Percentiles rank a stretch among this genome's conserved stretches.
Evolutionary conservation across 2,329 filamentous ascomycete genomes (phyloP).

Genomic region (Epichloe coenophiala): DNA sequence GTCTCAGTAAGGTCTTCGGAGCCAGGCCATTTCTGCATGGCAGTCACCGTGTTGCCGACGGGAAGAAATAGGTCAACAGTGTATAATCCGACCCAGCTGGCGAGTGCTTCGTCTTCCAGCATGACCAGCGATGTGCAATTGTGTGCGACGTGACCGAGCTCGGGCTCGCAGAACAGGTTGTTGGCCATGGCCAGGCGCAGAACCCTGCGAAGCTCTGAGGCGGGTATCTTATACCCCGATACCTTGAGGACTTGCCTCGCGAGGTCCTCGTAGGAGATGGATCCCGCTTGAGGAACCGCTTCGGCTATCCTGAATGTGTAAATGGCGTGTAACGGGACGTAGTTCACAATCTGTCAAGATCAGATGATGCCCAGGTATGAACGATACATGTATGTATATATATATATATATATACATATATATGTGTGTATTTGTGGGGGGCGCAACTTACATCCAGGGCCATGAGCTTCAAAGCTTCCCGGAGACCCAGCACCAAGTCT

Average conservation of each 20-base stretch:
- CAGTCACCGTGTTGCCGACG: constrained; percentile 17
- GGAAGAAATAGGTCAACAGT: constrained; percentile 18
- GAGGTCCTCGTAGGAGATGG: constrained; percentile 16
- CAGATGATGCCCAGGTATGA: background rate
- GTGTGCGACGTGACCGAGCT: constrained; percentile 24
- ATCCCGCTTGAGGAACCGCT: constrained; percentile 14
- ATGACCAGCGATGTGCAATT: constrained; percentile 21
- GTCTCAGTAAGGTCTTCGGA: constrained; percentile 23
- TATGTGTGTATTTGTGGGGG: no score
- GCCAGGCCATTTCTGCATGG: constrained; percentile 22
- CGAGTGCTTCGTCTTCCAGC: constrained; percentile 13
- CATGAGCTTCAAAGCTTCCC: constrained; percentile 12
- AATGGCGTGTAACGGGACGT: constrained; percentile 17
- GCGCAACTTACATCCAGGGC: constrained; percentile 14
- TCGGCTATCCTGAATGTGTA: constrained; percentile 18
- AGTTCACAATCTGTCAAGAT: constrained; percentile 11
- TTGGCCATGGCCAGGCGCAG: constrained; percentile 26
- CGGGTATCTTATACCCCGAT: constrained; percentile 22
- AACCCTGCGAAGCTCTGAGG: constrained; percentile 19
- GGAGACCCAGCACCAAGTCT: constrained; percentile 10
- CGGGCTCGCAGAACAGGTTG: constrained; percentile 26
- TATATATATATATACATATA: no score
- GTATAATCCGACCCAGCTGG: constrained; percentile 19
- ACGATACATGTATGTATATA: no score
- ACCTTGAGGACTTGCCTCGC: constrained; percentile 15